Base-by-base conservation (phyloP, 768 basidiomycete genomes). In the Tephrocybe sp. region DNA sequence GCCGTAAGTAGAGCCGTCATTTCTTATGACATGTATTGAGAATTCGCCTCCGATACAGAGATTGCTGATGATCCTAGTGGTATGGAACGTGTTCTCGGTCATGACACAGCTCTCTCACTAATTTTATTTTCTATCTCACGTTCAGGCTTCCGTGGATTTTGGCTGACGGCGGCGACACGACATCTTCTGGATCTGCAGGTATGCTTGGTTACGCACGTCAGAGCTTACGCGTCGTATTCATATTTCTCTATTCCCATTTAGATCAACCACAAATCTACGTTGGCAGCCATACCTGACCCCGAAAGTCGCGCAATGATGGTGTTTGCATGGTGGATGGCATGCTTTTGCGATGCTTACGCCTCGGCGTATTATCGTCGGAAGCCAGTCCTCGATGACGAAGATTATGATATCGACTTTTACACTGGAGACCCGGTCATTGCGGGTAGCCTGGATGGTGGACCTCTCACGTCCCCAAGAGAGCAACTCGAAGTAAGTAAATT, bases 271-370 rank as follows among this genome's bases (percentile, higher is more conserved):
- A 90, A 88, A 64, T 82, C 87, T 3, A 84, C 84, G 30, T 83
- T 88, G 72, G 75, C 79, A 9, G 80, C 75, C 50, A 88, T 90
- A 55, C 76, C 80, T 54, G 87, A 90, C 61, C 75, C 80, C 33
- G 89, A 91, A 59, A 82, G 75, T 42, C 81, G 86, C 45, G 86
- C 88, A 21, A 90, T 86, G 5, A 88, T 92, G 84, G 86, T 89
- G 44, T 93, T 91, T 61, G 86, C 91, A 1, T 94, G 92, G 87
- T 94, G 93, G 91, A 88, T 93, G 81, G 85, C 91, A 7, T 89
- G 86, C 65, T 72, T 93, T 39, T 76, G 80, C 27, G 94, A 97
- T 60, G 89, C 91, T 6, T 91, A 87, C 68, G 81, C 82, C 22
- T 80, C 90, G 24, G 83, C 83, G 25, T 93, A 91, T 66, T 91